These are phyloP conservation scores for Tetraselmis striata DNA, from an alignment of 139 green algal genomes.

Conservation along the genomic window DNA sequence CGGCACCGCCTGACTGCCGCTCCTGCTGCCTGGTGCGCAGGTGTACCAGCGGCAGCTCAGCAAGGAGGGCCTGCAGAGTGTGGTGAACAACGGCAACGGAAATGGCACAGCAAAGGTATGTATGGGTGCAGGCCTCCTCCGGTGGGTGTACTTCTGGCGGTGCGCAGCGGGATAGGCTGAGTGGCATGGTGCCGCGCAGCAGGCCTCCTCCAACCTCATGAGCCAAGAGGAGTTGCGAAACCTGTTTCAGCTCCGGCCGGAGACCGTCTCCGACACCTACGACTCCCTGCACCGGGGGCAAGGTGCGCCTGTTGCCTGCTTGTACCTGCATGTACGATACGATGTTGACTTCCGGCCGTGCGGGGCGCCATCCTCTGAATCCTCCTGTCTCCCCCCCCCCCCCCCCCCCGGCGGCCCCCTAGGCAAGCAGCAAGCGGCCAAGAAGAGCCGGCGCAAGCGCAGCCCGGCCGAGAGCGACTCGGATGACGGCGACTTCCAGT, in stretches of 20 bases:
- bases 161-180: not conserved
- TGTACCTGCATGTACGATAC: slow-evolving; percentile 24
- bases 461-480: not conserved
- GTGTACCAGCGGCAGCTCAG: slow-evolving; percentile 93
- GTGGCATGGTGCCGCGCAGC: not conserved
- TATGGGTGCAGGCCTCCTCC: not conserved
- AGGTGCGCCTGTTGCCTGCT: too few relatives aligned
- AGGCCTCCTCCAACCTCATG: slow-evolving; percentile 55
- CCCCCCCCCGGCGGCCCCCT: too few relatives aligned
- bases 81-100: slow-evolving; percentile 21
- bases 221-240: slow-evolving; percentile 84
- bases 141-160: not conserved
- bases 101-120: not conserved
- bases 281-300: slow-evolving; percentile 40
- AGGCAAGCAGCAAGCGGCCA: not conserved
- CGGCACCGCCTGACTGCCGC: not conserved
- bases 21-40: slow-evolving; percentile 4
- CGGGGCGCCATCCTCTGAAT: too few relatives aligned
- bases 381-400: too few relatives aligned
- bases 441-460: not conserved
- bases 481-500: not conserved
- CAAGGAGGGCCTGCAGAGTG: slow-evolving; percentile 56
- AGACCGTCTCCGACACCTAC: slow-evolving; percentile 75
- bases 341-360: too few relatives aligned
- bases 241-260: slow-evolving; percentile 75